These are phyloP conservation scores for Psilocybe sp. DNA, from an alignment of 768 basidiomycete genomes.

Conservation along the genomic window DNA sequence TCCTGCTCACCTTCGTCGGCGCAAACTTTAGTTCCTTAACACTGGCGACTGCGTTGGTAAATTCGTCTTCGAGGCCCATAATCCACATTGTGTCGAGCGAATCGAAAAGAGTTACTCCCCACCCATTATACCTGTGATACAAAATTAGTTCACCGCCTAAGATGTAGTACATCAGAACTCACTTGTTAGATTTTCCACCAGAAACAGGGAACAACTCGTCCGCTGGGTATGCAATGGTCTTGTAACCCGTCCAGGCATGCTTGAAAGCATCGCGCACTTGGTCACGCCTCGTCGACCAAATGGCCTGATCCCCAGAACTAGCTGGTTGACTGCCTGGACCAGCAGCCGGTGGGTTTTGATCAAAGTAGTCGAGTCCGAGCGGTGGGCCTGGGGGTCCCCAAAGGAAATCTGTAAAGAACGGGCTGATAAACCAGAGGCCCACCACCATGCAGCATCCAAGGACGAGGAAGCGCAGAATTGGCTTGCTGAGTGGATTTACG, in stretches of 20 bases:
- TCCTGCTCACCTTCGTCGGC: conserved; percentile 20
- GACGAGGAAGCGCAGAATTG: not conserved
- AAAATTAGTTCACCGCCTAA: not conserved
- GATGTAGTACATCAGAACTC: conserved; percentile 15
- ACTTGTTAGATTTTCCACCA: conserved; percentile 54
- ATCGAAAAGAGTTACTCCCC: conserved; percentile 74
- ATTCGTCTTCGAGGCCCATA: conserved; percentile 71
- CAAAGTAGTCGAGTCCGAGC: not conserved
- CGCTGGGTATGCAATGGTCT: conserved; percentile 44
- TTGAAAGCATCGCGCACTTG: conserved; percentile 55
- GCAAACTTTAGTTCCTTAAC: conserved; percentile 44
- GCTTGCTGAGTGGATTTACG: not conserved
- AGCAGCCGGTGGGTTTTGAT: not conserved
- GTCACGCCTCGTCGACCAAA: not conserved
- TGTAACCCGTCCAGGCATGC: conserved; percentile 60
- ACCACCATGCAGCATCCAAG: not conserved
- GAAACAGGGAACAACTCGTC: conserved; percentile 60
- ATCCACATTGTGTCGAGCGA: conserved; percentile 82
- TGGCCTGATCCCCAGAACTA: not conserved
- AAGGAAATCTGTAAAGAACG: not conserved
- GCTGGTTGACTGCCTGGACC: not conserved
- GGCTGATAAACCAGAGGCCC: not conserved
- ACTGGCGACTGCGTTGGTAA: conserved; percentile 51
- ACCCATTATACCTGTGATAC: conserved; percentile 61
- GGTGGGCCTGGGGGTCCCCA: not conserved